These are phyloP conservation scores for Xylaria grammica DNA, from an alignment of 495 filamentous ascomycete genomes.

Conservation along the genomic window DNA sequence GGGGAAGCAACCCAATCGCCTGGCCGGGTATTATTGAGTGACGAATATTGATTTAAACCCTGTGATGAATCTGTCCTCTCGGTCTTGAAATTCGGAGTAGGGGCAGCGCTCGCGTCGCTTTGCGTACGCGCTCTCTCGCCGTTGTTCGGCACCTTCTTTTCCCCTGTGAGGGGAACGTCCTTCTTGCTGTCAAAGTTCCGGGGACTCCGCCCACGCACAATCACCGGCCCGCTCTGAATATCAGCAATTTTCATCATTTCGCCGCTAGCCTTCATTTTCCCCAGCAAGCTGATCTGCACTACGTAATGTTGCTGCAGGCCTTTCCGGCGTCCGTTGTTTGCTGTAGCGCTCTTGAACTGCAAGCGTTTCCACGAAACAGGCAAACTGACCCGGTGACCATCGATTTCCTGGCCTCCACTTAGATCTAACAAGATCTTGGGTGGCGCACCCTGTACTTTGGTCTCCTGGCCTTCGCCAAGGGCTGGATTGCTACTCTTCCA, in stretches of 20 bases:
- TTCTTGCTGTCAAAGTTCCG: slow-evolving; percentile 72
- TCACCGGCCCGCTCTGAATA: slow-evolving; percentile 67
- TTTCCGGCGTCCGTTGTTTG: slow-evolving; percentile 77
- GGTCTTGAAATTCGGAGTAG: slow-evolving; percentile 36
- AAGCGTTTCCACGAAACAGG: slow-evolving; percentile 89
- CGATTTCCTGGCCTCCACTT: slow-evolving; percentile 66
- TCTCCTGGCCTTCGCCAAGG: slow-evolving; percentile 55
- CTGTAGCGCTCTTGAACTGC: slow-evolving; percentile 91
- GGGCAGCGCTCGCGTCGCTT: slow-evolving; percentile 33
- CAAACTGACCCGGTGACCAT: slow-evolving; percentile 75
- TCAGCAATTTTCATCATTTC: slow-evolving; percentile 64
- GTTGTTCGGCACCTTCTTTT: slow-evolving; percentile 38
- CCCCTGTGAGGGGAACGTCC: slow-evolving; percentile 65
- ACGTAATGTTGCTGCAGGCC: slow-evolving; percentile 74
- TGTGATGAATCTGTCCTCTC: slow-evolving; percentile 41
- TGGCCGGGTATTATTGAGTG: slow-evolving; percentile 34
- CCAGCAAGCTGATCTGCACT: slow-evolving; percentile 66
- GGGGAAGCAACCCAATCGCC: slow-evolving; percentile 29
- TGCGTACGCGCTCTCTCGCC: slow-evolving; percentile 36
- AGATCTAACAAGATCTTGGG: slow-evolving; percentile 73
- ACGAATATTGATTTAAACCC: slow-evolving; percentile 43
- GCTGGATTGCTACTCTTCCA: slow-evolving; percentile 81
- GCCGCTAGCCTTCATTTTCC: slow-evolving; percentile 64
- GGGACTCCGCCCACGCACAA: slow-evolving; percentile 70
- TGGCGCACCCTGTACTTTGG: slow-evolving; percentile 55